phyloP scores from a whole-genome alignment of 768 basidiomycete species.

The Sarcodon sp. region DNA sequence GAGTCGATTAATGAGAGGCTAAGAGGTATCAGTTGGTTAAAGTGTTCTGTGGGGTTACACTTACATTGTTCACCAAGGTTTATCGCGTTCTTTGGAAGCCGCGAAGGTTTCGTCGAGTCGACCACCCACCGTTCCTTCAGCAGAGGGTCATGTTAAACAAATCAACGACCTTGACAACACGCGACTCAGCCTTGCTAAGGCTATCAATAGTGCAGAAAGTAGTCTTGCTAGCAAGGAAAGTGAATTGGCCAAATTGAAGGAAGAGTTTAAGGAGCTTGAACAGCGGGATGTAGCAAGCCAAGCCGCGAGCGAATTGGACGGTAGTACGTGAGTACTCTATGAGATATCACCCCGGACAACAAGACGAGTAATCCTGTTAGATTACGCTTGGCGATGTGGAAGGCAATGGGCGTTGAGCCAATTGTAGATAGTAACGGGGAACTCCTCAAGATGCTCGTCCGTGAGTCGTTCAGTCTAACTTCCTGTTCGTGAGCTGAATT shows the following conservation, averaged over 20 bases:
- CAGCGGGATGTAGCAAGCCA: slow-evolving; percentile 61
- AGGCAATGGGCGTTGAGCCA: slow-evolving; percentile 61
- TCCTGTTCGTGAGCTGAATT: background rate
- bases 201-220: slow-evolving; percentile 62
- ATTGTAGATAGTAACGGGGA: slow-evolving; percentile 38
- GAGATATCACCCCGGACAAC: background rate
- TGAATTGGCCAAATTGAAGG: slow-evolving; percentile 56
- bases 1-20: slow-evolving; percentile 55
- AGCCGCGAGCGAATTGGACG: slow-evolving; percentile 46
- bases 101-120: slow-evolving; percentile 61
- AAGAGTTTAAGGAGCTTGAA: slow-evolving; percentile 47
- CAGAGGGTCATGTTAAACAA: slow-evolving; percentile 42
- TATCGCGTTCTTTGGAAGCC: slow-evolving; percentile 50
- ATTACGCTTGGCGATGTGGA: slow-evolving; percentile 54
- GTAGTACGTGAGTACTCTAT: slow-evolving; percentile 39
- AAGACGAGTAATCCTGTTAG: slow-evolving; percentile 20
- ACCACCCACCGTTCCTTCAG: slow-evolving; percentile 57
- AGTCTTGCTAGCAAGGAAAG: slow-evolving; percentile 54
- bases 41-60: background rate
- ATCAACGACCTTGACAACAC: slow-evolving; percentile 56
- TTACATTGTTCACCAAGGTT: slow-evolving; percentile 27
- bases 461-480: slow-evolving; percentile 27
- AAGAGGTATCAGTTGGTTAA: slow-evolving; percentile 29
- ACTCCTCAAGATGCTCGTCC: slow-evolving; percentile 50
- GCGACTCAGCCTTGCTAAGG: slow-evolving; percentile 55